Evolutionary conservation across 1,284 basidiomycete genomes (phyloP).

Genomic region (Boletus semigastroideus): DNA sequence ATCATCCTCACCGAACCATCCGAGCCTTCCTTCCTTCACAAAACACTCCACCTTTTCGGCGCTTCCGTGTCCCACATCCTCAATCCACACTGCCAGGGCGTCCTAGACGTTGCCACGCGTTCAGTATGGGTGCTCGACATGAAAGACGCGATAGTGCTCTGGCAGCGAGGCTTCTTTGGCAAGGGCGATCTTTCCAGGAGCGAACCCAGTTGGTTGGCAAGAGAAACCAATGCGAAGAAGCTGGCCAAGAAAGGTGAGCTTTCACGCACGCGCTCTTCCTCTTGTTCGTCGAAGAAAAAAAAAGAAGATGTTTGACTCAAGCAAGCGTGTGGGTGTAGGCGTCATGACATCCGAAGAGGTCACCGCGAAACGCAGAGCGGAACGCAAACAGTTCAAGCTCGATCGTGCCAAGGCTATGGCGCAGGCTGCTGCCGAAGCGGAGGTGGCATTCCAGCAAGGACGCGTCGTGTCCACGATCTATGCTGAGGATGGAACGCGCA

Average conservation of each 20-base stretch:
- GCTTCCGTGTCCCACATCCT: constrained; percentile 47
- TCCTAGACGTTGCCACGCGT: constrained; percentile 70
- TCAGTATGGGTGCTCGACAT: constrained; percentile 78
- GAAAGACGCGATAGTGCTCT: constrained; percentile 68
- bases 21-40: constrained; percentile 39
- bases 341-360: constrained; percentile 82
- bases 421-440: constrained; percentile 70
- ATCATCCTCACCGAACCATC: constrained; percentile 48
- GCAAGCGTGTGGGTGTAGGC: background rate
- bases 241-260: constrained; percentile 56
- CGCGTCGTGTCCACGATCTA: constrained; percentile 54
- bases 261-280: too few relatives aligned
- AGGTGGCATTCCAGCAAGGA: constrained; percentile 67
- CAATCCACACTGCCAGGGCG: constrained; percentile 66
- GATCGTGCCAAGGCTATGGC: constrained; percentile 83
- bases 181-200: constrained; percentile 93
- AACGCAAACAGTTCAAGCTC: constrained; percentile 88
- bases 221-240: constrained; percentile 67
- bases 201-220: constrained; percentile 90
- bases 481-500: constrained; percentile 41
- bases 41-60: constrained; percentile 54
- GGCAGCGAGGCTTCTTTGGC: constrained; percentile 94
- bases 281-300: too few relatives aligned
- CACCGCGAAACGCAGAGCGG: constrained; percentile 78
- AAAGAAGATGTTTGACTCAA: background rate